A percentile compares a stretch with the other conserved stretches of the same genome.
These are phyloP conservation scores for Gnaphalium uliginosum DNA, from an alignment of 129 eudicot genomes.

Conservation along the genomic window DNA sequence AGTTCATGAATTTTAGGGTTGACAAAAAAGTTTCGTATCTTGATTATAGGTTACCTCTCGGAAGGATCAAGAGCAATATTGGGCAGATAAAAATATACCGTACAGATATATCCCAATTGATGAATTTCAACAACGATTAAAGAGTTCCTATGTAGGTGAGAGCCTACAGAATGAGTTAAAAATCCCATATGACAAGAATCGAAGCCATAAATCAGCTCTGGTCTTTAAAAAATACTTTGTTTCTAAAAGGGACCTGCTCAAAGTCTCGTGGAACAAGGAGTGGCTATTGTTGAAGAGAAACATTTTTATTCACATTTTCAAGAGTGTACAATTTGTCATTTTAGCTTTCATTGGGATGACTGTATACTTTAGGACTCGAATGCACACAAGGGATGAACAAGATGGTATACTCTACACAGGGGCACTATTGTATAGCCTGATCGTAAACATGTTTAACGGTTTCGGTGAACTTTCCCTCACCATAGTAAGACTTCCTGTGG, in stretches of 20 bases:
- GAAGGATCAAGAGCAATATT: not conserved
- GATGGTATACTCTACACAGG: not conserved
- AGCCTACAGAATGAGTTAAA: not conserved
- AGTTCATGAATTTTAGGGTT: not conserved
- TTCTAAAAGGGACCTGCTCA: too few relatives aligned
- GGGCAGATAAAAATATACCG: not conserved
- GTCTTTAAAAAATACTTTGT: too few relatives aligned
- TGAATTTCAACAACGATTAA: not conserved
- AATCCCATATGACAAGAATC: not conserved
- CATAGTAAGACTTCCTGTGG: not conserved
- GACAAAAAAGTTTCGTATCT: not conserved
- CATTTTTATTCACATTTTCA: not conserved
- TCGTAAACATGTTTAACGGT: not conserved
- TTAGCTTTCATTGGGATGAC: not conserved
- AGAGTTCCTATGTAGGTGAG: not conserved
- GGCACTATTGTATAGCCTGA: not conserved
- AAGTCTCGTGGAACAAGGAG: not conserved
- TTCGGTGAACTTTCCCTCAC: not conserved
- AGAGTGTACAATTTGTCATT: conserved; percentile 13
- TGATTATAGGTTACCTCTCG: not conserved
- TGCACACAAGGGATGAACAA: not conserved
- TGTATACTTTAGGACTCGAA: too few relatives aligned
- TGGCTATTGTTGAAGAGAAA: not conserved
- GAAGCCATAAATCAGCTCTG: not conserved
- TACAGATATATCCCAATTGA: not conserved